These are phyloP conservation scores for Phyllosticta citriasiana DNA, from an alignment of 2,329 filamentous ascomycete species.

Conservation along the genomic window DNA sequence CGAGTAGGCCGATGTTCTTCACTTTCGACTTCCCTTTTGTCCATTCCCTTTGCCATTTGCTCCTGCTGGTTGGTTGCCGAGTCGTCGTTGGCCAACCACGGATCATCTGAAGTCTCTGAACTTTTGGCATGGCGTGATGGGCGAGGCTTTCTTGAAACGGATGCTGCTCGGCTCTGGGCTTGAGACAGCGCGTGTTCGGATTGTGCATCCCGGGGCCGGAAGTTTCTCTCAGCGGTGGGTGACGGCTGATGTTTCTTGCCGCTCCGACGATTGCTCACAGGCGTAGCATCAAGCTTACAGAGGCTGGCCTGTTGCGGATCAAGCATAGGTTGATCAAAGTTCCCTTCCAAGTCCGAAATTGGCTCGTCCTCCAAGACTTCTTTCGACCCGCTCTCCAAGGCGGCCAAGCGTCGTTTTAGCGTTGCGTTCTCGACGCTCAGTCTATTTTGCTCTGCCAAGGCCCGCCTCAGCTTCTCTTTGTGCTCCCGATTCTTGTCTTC, in stretches of 20 bases:
- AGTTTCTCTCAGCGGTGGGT: background rate
- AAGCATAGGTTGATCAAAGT: slow-evolving; percentile 7
- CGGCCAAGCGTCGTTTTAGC: slow-evolving; percentile 23
- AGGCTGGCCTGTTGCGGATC: slow-evolving; percentile 7
- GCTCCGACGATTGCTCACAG: background rate
- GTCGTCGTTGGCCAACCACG: slow-evolving; percentile 4
- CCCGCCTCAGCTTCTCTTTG: slow-evolving; percentile 26
- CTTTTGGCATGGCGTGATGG: background rate
- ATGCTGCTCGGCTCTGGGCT: background rate
- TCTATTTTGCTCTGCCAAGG: slow-evolving; percentile 23
- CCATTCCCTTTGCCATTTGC: background rate
- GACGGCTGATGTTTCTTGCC: background rate
- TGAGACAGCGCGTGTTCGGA: background rate
- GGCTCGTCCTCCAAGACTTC: background rate
- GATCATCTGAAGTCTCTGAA: slow-evolving; percentile 1
- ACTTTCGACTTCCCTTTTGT: background rate
- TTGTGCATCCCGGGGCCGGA: background rate
- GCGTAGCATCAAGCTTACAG: slow-evolving; percentile 5
- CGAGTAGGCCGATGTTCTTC: background rate
- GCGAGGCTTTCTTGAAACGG: background rate
- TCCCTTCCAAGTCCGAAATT: slow-evolving; percentile 2
- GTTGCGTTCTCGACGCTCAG: slow-evolving; percentile 24
- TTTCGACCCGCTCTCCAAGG: slow-evolving; percentile 15
- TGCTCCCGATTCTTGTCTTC: slow-evolving; percentile 46
- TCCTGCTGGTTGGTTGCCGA: background rate